Percentiles rank a stretch among this genome's conserved stretches.
Conservation (phyloP, 2,329 filamentous ascomycete species). For the Clathrospora elynae region DNA sequence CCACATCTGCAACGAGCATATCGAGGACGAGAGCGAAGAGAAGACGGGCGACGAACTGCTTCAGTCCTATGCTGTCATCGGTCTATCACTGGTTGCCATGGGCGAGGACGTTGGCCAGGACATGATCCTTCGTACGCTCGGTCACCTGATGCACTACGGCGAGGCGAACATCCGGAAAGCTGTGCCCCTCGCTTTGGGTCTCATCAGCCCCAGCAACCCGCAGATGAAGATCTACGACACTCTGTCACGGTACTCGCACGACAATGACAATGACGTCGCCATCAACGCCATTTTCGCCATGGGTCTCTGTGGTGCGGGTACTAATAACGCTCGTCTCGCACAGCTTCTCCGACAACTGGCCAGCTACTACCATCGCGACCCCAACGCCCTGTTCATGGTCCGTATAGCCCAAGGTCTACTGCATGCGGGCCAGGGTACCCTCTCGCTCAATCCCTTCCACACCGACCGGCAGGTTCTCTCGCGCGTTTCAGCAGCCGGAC, state of each 20-base stretch:
- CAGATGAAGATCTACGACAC: conserved; percentile 99
- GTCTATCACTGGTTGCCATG: conserved; percentile 94
- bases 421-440: conserved; percentile 98
- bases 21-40: conserved; percentile 85
- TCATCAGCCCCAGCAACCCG: conserved; percentile 95
- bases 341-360: conserved; percentile 93
- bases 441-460: conserved; percentile 98
- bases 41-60: conserved; percentile 95
- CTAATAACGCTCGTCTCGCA: conserved; percentile 95
- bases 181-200: conserved; percentile 93
- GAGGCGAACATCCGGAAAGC: conserved; percentile 96
- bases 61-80: conserved; percentile 94
- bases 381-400: conserved; percentile 98
- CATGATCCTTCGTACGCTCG: conserved; percentile 97
- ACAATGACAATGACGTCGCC: conserved; percentile 97
- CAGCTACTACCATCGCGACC: conserved; percentile 96
- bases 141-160: conserved; percentile 98
- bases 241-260: conserved; percentile 94
- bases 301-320: conserved; percentile 94
- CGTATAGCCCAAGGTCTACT: conserved; percentile 95
- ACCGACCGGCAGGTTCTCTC: conserved; percentile 96
- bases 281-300: conserved; percentile 99
- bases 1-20: conserved; percentile 96
- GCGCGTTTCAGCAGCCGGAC: conserved; percentile 83
- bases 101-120: conserved; percentile 98